phyloP scores from a whole-genome alignment of 495 filamentous ascomycete species.

The Lentithecium fluviatile region DNA sequence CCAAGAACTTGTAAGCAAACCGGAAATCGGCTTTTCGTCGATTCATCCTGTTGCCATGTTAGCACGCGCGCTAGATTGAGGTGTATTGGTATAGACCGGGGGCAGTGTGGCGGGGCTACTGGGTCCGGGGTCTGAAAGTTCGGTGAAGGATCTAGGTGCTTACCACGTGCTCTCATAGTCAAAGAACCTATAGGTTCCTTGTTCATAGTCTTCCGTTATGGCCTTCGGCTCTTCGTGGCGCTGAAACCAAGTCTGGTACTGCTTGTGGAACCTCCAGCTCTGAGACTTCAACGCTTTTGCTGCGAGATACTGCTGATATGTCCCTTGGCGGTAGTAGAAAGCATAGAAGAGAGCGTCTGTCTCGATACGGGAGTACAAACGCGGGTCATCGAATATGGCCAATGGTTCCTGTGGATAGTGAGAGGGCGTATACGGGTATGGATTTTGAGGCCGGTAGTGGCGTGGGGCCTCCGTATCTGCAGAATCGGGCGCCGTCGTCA shows the following conservation, averaged over 20 bases:
- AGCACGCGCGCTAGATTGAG: conserved; percentile 10
- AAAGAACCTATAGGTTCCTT: conserved; percentile 98
- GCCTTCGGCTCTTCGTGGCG: conserved; percentile 96
- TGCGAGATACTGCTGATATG: conserved; percentile 94
- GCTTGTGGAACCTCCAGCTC: conserved; percentile 98
- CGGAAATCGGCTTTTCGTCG: conserved; percentile 97
- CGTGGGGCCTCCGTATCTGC: conserved; percentile 77
- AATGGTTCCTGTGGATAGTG: conserved; percentile 93
- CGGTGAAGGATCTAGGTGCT: conserved; percentile 38
- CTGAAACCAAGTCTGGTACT: conserved; percentile 99
- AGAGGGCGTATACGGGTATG: conserved; percentile 67
- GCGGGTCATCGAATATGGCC: conserved; percentile 83
- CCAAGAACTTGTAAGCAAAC: conserved; percentile 95
- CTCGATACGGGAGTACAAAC: conserved; percentile 83
- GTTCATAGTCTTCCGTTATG: conserved; percentile 97
- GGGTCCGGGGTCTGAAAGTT: background rate
- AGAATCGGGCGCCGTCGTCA: conserved; percentile 67
- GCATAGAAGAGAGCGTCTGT: conserved; percentile 97
- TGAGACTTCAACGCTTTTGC: conserved; percentile 94
- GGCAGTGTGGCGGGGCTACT: background rate
- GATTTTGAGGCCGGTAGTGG: conserved; percentile 77
- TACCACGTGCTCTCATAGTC: conserved; percentile 99
- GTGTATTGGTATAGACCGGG: conserved; percentile 19
- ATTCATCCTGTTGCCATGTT: conserved; percentile 80
- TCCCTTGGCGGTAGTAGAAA: conserved; percentile 96